Conservation (phyloP, 2,329 filamentous ascomycete species). For the Cryphonectria parasitica region DNA sequence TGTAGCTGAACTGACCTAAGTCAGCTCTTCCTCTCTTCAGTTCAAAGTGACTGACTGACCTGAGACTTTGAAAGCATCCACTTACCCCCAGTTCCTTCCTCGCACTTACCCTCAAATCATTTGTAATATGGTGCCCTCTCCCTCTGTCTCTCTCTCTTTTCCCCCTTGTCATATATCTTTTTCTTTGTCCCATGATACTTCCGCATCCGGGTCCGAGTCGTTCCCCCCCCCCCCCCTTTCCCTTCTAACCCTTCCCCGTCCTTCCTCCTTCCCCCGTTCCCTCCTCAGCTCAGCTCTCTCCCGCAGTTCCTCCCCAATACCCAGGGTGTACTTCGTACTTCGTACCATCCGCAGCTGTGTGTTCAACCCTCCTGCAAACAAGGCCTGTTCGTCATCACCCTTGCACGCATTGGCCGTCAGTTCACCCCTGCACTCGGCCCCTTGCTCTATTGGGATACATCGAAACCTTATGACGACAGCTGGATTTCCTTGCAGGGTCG, state of each 20-base stretch:
- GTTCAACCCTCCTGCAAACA: neutral
- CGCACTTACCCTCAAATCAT: neutral
- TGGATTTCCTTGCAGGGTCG: neutral
- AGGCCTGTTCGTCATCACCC: neutral
- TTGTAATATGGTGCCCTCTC: neutral
- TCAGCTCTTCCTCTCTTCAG: neutral
- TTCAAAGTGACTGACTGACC: too few species aligned
- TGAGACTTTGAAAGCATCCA: neutral
- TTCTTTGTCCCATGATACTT: neutral
- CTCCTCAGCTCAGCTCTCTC: neutral
- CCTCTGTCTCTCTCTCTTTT: neutral
- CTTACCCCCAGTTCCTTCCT: neutral
- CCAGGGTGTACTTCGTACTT: neutral
- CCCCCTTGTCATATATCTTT: neutral
- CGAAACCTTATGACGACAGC: conserved; percentile 6
- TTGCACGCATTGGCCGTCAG: neutral
- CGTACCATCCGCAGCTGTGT: neutral
- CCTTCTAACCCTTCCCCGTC: neutral
- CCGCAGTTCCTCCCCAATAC: neutral
- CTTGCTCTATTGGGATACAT: neutral
- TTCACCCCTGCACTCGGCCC: neutral
- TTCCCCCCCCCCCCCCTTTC: neutral
- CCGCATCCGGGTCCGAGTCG: conserved; percentile 1
- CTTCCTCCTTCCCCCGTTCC: neutral
- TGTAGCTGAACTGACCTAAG: neutral